These are phyloP conservation scores for Zymoseptoria passerinii DNA, from an alignment of 2,329 filamentous ascomycete genomes.

Conservation along the genomic window DNA sequence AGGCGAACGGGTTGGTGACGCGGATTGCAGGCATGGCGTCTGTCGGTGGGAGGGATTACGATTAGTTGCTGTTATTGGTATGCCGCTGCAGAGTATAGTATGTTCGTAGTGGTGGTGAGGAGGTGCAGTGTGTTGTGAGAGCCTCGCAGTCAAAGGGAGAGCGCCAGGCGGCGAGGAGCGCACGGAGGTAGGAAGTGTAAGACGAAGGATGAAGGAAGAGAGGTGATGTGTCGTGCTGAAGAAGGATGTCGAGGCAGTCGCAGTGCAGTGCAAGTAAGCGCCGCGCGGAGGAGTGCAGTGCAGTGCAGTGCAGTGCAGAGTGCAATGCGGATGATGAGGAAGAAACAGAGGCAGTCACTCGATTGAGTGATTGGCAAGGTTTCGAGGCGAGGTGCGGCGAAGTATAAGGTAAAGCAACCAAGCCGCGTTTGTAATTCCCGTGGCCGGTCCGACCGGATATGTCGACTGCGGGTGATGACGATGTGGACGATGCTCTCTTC, in stretches of 20 bases:
- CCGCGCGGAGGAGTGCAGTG: not conserved
- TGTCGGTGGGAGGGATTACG: constrained; percentile 20
- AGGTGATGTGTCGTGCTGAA: not conserved
- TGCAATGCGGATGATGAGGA: not conserved
- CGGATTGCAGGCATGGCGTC: constrained; percentile 53
- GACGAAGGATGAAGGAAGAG: not conserved
- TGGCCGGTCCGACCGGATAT: no score
- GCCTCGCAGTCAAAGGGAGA: not conserved
- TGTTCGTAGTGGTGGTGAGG: not conserved
- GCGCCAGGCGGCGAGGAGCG: no score
- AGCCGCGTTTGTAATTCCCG: no score
- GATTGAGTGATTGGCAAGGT: not conserved
- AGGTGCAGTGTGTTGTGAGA: not conserved
- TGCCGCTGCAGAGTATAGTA: not conserved
- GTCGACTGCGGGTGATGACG: not conserved
- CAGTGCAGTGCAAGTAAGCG: not conserved
- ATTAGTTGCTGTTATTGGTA: constrained; percentile 20
- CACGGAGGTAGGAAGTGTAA: not conserved
- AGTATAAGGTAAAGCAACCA: not conserved
- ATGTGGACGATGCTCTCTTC: not conserved
- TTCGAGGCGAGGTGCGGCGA: not conserved
- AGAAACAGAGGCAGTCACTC: not conserved
- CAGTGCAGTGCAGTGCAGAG: not conserved
- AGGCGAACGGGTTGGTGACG: constrained; percentile 51
- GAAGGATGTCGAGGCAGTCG: not conserved